Percentiles rank a stretch among this genome's conserved stretches.
These are phyloP conservation scores for Vitis cinerea DNA, from an alignment of 164 flowering plant species.

Conservation along the genomic window DNA sequence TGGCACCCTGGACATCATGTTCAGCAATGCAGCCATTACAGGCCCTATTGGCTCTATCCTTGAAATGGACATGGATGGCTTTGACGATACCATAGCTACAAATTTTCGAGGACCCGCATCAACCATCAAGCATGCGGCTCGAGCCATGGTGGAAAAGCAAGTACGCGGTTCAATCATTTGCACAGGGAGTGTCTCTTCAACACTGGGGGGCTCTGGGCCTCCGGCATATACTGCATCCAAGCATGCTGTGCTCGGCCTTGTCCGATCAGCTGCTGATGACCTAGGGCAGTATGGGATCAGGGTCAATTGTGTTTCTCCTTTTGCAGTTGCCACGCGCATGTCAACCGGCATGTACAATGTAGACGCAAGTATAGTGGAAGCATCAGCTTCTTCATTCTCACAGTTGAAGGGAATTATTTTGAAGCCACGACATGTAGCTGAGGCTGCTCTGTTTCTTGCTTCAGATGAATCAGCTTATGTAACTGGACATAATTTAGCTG, in stretches of 20 bases:
- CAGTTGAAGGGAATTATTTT: neutral
- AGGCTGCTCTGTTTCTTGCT: slow-evolving; percentile 7
- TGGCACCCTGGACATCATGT: slow-evolving; percentile 28
- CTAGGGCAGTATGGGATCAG: slow-evolving; percentile 34
- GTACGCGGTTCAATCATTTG: slow-evolving; percentile 26
- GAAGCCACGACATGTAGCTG: neutral
- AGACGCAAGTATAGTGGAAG: too few species aligned
- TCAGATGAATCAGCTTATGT: slow-evolving; percentile 9
- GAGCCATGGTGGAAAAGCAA: slow-evolving; percentile 9
- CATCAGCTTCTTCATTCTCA: too few species aligned
- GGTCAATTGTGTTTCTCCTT: slow-evolving; percentile 19
- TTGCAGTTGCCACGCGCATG: slow-evolving; percentile 7
- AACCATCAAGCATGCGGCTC: slow-evolving; percentile 24
- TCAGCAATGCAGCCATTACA: slow-evolving; percentile 34
- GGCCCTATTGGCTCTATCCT: slow-evolving; percentile 10
- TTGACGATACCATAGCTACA: slow-evolving; percentile 17
- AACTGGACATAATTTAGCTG: slow-evolving; percentile 8
- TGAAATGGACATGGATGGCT: slow-evolving; percentile 14
- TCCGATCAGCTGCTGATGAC: slow-evolving; percentile 14
- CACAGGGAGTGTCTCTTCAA: slow-evolving; percentile 25
- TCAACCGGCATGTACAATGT: too few species aligned
- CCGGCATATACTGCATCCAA: slow-evolving; percentile 25
- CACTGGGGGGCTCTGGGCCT: slow-evolving; percentile 15
- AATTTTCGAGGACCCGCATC: slow-evolving; percentile 20
- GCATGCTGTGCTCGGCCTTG: slow-evolving; percentile 32